A percentile compares a stretch with the other conserved stretches of the same genome.
Conservation (phyloP, 257 asterid species). For the Solanum pennellii region DNA sequence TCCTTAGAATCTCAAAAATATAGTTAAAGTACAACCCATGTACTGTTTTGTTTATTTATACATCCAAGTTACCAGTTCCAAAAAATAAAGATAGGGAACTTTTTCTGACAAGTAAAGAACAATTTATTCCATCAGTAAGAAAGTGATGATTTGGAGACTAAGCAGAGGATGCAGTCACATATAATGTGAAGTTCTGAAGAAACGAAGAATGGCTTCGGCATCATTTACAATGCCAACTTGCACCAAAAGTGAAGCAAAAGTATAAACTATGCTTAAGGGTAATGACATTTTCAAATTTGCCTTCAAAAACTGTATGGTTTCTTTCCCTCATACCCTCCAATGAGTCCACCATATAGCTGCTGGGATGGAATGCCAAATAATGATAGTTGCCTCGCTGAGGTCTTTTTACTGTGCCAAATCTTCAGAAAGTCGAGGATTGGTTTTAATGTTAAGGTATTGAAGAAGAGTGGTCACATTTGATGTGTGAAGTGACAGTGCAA, state of each 20-base stretch:
- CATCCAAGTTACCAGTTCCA: background rate
- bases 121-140: background rate
- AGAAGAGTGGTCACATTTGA: background rate
- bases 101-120: background rate
- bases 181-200: background rate
- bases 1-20: background rate
- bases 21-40: background rate
- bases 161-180: background rate
- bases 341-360: background rate
- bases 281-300: background rate
- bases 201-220: background rate
- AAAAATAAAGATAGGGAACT: background rate
- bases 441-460: background rate
- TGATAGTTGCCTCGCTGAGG: background rate
- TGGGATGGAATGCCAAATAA: background rate
- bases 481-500: background rate
- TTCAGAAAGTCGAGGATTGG: background rate
- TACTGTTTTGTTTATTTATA: background rate
- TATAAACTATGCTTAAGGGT: background rate
- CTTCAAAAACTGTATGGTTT: background rate
- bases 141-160: background rate
- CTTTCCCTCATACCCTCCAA: background rate
- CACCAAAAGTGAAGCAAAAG: background rate
- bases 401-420: background rate
- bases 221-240: background rate